These are phyloP conservation scores for Russula virescens DNA, from an alignment of 768 basidiomycete species.

Conservation along the genomic window DNA sequence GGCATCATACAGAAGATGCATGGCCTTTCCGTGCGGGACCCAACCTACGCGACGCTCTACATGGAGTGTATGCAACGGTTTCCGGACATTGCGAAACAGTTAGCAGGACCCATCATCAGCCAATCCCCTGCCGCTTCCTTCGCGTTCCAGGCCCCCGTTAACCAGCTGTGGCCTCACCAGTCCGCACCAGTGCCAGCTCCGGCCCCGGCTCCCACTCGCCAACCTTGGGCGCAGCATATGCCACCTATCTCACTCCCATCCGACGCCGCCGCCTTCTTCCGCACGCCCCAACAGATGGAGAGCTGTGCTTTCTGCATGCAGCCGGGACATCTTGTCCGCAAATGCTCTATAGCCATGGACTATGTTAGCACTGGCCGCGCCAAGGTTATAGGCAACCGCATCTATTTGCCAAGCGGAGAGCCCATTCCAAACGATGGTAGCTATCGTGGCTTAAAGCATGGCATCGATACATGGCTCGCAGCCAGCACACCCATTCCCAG, in stretches of 20 bases:
- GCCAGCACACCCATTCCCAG: background rate
- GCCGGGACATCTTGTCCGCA: background rate
- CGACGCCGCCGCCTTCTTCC: background rate
- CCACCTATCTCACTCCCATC: too few relatives aligned
- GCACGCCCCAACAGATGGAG: background rate
- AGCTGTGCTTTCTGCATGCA: background rate
- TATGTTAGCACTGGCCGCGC: background rate
- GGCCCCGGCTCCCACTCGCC: background rate
- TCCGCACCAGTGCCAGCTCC: too few relatives aligned
- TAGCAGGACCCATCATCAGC: background rate
- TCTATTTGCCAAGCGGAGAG: background rate
- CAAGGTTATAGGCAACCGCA: too few relatives aligned
- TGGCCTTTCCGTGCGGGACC: background rate
- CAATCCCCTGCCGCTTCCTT: background rate
- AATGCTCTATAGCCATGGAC: background rate
- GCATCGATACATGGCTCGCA: background rate
- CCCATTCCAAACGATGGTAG: background rate
- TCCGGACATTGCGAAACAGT: background rate
- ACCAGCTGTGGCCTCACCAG: background rate
- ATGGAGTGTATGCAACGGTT: background rate
- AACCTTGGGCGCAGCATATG: background rate
- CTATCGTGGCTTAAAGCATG: background rate
- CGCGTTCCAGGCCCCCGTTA: background rate
- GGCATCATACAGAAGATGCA: background rate
- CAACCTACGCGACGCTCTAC: background rate